Conservation (phyloP, 257 asterid genomes). For the Cynanchum wilfordii region DNA sequence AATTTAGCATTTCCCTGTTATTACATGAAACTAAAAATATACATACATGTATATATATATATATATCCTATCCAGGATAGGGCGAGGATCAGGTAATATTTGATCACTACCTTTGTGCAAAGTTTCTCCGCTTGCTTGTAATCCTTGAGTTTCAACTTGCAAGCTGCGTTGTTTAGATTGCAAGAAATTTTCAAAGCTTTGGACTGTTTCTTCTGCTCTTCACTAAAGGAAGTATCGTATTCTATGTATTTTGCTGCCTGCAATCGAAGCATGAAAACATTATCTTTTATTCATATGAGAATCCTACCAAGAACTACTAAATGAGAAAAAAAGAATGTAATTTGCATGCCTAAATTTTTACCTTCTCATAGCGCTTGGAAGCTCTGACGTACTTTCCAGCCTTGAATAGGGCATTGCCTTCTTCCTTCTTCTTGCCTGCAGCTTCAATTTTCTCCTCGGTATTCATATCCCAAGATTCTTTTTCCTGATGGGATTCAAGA, state of each 20-base stretch:
- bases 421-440: slow-evolving; percentile 38
- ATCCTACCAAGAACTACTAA: background rate
- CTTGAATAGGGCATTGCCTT: slow-evolving; percentile 35
- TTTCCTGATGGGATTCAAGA: slow-evolving; percentile 20
- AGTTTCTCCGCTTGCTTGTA: slow-evolving; percentile 46
- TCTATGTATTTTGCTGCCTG: slow-evolving; percentile 64
- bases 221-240: slow-evolving; percentile 35
- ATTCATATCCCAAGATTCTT: slow-evolving; percentile 45
- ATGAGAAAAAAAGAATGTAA: background rate
- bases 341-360: background rate
- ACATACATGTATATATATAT: no score
- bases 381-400: slow-evolving; percentile 33
- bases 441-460: slow-evolving; percentile 39
- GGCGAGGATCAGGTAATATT: background rate
- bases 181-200: slow-evolving; percentile 38
- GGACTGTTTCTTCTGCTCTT: slow-evolving; percentile 45
- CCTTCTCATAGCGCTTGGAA: slow-evolving; percentile 40
- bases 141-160: slow-evolving; percentile 46
- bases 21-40: background rate
- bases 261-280: background rate
- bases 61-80: background rate
- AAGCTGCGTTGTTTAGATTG: slow-evolving; percentile 47
- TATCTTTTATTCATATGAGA: no score
- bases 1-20: background rate
- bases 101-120: slow-evolving; percentile 37